Percentiles rank a stretch among this genome's conserved stretches.
Evolutionary conservation across 2,329 filamentous ascomycete genomes (phyloP).

Genomic region (Chaetoscypha palmicola): DNA sequence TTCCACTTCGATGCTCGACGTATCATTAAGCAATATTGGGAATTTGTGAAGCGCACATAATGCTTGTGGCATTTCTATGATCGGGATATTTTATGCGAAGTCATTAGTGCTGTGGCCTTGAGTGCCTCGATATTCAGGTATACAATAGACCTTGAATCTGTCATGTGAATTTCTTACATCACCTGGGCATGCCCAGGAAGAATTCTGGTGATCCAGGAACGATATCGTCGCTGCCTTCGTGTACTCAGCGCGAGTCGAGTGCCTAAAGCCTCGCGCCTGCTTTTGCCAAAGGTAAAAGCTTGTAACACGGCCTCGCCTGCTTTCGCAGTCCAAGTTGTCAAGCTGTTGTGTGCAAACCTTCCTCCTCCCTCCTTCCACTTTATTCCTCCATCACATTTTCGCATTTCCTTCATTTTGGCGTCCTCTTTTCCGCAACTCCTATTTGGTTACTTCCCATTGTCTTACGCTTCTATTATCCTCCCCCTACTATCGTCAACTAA

Average conservation of each 20-base stretch:
- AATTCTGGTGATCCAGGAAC: neutral
- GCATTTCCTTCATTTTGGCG: neutral
- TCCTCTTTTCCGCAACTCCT: neutral
- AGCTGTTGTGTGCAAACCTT: neutral
- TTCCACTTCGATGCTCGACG: too few relatives aligned
- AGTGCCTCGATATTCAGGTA: too few relatives aligned
- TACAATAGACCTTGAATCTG: too few relatives aligned
- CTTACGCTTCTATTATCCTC: neutral
- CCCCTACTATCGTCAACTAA: neutral
- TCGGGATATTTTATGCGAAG: too few relatives aligned
- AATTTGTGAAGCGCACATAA: too few relatives aligned
- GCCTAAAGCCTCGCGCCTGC: conserved; percentile 1
- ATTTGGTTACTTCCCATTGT: neutral
- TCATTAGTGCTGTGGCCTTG: too few relatives aligned
- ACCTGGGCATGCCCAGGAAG: too few relatives aligned
- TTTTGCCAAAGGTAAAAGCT: neutral
- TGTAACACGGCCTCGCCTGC: neutral
- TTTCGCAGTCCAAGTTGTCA: too few relatives aligned
- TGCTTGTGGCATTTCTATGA: too few relatives aligned
- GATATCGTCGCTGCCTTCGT: neutral
- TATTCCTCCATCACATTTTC: neutral
- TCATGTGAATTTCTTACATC: too few relatives aligned
- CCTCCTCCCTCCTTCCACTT: neutral
- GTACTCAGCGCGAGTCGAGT: neutral
- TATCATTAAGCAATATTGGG: too few relatives aligned